These are phyloP conservation scores for Sordaria brevicollis DNA, from an alignment of 495 filamentous ascomycete species.

Conservation along the genomic window DNA sequence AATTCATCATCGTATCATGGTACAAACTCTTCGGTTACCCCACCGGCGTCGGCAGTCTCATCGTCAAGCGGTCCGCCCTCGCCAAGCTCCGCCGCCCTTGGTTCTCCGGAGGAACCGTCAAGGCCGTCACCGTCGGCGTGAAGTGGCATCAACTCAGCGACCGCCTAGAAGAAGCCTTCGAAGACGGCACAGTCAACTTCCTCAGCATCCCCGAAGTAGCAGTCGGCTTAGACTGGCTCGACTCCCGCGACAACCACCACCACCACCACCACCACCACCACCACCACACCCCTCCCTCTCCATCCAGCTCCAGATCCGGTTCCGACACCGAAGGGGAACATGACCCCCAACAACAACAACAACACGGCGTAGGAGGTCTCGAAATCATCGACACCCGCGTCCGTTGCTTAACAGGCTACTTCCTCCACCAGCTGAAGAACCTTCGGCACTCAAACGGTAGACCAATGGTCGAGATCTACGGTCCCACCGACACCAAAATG, in stretches of 20 bases:
- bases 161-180: slow-evolving; percentile 33
- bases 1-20: slow-evolving; percentile 47
- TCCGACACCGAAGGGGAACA: neutral
- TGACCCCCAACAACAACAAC: neutral
- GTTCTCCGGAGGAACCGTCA: slow-evolving; percentile 52
- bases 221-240: slow-evolving; percentile 35
- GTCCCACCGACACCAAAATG: slow-evolving; percentile 25
- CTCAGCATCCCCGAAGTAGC: slow-evolving; percentile 47
- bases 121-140: slow-evolving; percentile 37
- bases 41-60: slow-evolving; percentile 45
- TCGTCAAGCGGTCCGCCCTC: slow-evolving; percentile 36
- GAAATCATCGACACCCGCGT: slow-evolving; percentile 15
- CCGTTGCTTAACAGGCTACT: slow-evolving; percentile 37
- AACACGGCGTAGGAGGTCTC: neutral
- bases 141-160: slow-evolving; percentile 42
- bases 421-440: slow-evolving; percentile 27
- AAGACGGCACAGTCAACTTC: slow-evolving; percentile 54
- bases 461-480: slow-evolving; percentile 42
- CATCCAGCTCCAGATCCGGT: neutral
- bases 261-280: no score
- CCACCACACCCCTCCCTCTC: neutral
- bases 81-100: slow-evolving; percentile 38
- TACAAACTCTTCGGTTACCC: slow-evolving; percentile 61
- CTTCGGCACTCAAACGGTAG: slow-evolving; percentile 41
- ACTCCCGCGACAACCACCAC: neutral